Evolutionary conservation across 2,329 filamentous ascomycete species (phyloP).

Genomic region (Aspergillus flavus): DNA sequence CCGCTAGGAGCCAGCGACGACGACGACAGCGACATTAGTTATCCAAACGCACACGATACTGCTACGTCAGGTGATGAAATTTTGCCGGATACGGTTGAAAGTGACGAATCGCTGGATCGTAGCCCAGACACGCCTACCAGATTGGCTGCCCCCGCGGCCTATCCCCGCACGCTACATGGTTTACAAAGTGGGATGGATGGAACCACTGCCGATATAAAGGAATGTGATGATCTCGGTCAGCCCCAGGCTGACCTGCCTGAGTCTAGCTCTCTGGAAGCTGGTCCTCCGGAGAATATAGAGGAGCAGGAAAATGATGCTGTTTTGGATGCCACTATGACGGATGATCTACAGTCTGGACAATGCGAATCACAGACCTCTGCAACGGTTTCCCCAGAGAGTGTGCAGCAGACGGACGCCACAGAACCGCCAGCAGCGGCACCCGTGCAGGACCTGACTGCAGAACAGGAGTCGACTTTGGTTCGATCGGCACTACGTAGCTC

Average conservation of each 20-base stretch:
- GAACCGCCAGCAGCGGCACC: conserved; percentile 14
- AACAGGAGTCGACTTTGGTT: conserved; percentile 36
- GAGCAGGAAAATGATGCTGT: conserved; percentile 5
- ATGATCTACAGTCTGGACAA: conserved; percentile 14
- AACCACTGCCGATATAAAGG: conserved; percentile 19
- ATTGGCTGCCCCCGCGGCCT: conserved; percentile 17
- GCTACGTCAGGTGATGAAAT: conserved; percentile 23
- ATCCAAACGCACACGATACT: conserved; percentile 12
- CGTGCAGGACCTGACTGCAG: conserved; percentile 30
- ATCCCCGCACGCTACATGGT: conserved; percentile 27
- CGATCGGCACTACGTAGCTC: conserved; percentile 41
- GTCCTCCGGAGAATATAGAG: neutral
- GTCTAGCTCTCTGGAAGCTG: conserved; percentile 2
- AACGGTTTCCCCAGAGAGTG: neutral
- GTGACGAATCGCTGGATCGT: conserved; percentile 21
- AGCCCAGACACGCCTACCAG: conserved; percentile 14
- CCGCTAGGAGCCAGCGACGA: conserved; percentile 9
- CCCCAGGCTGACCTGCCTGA: conserved; percentile 1
- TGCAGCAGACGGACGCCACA: conserved; percentile 1
- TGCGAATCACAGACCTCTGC: neutral
- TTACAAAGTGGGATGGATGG: conserved; percentile 10
- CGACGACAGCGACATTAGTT: conserved; percentile 11
- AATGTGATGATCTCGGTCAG: conserved; percentile 7
- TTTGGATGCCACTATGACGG: conserved; percentile 14
- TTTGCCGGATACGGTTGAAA: conserved; percentile 13